Evolutionary conservation across 2,329 filamentous ascomycete species (phyloP), one percentile per base, ranked within the genome.

Genomic region (Aspergillus pseudotamarii): DNA sequence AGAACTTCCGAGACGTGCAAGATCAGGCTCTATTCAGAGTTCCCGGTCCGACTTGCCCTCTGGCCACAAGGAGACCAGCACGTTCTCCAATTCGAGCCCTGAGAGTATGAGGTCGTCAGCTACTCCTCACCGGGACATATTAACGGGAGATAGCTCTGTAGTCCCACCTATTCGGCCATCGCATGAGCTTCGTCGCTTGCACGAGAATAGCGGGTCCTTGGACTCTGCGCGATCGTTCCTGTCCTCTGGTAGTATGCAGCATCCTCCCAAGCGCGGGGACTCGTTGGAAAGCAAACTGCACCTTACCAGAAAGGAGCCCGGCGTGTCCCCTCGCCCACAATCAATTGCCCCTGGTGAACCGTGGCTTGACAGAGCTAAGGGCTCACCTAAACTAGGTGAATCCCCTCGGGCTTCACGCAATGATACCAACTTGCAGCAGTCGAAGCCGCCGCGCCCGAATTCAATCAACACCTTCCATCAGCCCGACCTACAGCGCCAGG

Each of bases 1-100:
- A 72, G 92, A 96, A 56, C 91, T 1, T 92, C 93, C 0, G 91
- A 89, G 76, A 86, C 83, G 71, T 85, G 83, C 73, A 84, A 83
- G 75, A 57, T 70, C 76, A n/a, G 79, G 79, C 32, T 82, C 81
- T 58, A 77, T 77, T 54, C 85, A 81, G 36, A 81, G 77, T 66
- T 79, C 80, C 6, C 79, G 81, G n/a, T 77, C 76, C 6, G 76
- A 77, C 59, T 57, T 78, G 21, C 73, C 70, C 36, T 74, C 78
- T 23, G 76, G 79, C 26, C 71, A 76, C n/a, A 72, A 76, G 30
- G 78, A 80, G 45, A 78, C 78, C 19, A 79, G 81, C 36, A 72
- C 75, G 36, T 76, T 77, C 30, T 78, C 80, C 36, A 74, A 80
- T 8, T 68, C 73, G 26, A 76, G 72, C 50, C 71, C 73, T 28